Conservation (phyloP, 345 rosid genomes). For the Geranium rotundifolium region DNA sequence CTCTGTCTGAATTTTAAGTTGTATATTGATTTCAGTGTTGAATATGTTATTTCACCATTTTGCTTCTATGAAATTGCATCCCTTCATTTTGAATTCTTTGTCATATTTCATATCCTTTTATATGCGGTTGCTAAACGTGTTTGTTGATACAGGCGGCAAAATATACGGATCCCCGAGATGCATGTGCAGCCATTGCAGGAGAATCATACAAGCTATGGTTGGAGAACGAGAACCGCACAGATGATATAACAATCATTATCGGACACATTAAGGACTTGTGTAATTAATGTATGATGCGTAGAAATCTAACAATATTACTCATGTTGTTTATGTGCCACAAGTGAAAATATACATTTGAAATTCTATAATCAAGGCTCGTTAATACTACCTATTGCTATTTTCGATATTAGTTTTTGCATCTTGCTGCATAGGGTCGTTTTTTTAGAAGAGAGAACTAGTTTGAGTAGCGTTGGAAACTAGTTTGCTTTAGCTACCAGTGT, state of each 20-base stretch:
- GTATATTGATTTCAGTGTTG: neutral
- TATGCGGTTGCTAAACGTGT: neutral
- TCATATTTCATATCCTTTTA: neutral
- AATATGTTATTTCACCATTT: neutral
- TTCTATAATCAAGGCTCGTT: neutral
- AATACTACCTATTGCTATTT: neutral
- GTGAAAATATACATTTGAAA: neutral
- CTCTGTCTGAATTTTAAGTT: neutral
- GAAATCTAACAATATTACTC: neutral
- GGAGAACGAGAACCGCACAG: slow-evolving; percentile 80
- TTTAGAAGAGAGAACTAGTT: too few species aligned
- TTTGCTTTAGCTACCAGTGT: too few species aligned
- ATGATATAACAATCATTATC: slow-evolving; percentile 90
- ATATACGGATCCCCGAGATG: slow-evolving; percentile 75
- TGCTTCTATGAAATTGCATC: neutral
- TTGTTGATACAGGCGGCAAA: slow-evolving; percentile 45
- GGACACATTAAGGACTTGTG: slow-evolving; percentile 64
- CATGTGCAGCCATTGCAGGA: slow-evolving; percentile 83
- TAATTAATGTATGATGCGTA: slow-evolving; percentile 35
- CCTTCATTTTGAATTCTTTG: neutral
- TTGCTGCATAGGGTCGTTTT: too few species aligned
- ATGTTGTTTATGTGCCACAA: neutral
- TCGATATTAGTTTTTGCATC: neutral
- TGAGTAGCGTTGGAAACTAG: too few species aligned
- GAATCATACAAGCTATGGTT: slow-evolving; percentile 90